Evolutionary conservation across 768 basidiomycete species (phyloP).

Genomic region (Solioccasus polychromus): DNA sequence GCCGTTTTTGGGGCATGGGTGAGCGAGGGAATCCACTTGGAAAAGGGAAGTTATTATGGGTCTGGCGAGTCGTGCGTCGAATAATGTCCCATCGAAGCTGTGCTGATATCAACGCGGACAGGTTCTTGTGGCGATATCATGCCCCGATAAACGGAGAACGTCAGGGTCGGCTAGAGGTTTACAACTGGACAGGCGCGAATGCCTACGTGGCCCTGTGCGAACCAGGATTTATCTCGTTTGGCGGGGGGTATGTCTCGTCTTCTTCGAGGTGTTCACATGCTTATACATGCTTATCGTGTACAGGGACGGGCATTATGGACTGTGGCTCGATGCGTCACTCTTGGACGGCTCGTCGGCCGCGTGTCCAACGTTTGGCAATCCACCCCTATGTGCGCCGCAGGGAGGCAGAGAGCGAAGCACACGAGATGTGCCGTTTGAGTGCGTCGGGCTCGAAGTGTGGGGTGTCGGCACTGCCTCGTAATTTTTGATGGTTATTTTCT

Average conservation of each 20-base stretch:
- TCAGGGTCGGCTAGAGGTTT: constrained; percentile 51
- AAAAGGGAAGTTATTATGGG: constrained; percentile 74
- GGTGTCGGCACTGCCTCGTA: constrained; percentile 44
- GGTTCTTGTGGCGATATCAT: constrained; percentile 74
- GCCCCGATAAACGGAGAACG: constrained; percentile 16
- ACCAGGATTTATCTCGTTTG: constrained; percentile 76
- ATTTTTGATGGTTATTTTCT: no score
- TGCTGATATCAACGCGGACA: constrained; percentile 24
- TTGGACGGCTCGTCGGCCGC: constrained; percentile 79
- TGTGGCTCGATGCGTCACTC: constrained; percentile 83
- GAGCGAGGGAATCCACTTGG: constrained; percentile 60
- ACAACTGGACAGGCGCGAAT: constrained; percentile 85
- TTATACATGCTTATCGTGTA: not conserved
- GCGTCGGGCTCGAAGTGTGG: constrained; percentile 93
- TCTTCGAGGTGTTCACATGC: not conserved
- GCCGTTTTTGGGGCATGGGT: constrained; percentile 80
- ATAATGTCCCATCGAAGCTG: not conserved
- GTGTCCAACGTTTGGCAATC: constrained; percentile 87
- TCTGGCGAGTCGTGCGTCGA: constrained; percentile 76
- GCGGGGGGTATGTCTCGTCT: constrained; percentile 74
- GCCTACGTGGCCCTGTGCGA: constrained; percentile 89
- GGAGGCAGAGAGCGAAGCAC: constrained; percentile 7
- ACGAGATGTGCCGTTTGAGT: constrained; percentile 72
- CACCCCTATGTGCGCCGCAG: constrained; percentile 64
- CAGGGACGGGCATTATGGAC: constrained; percentile 84